A percentile compares a stretch with the other conserved stretches of the same genome.
These are phyloP conservation scores for Rhodofomes roseus DNA, from an alignment of 1,284 basidiomycete species.

Conservation along the genomic window DNA sequence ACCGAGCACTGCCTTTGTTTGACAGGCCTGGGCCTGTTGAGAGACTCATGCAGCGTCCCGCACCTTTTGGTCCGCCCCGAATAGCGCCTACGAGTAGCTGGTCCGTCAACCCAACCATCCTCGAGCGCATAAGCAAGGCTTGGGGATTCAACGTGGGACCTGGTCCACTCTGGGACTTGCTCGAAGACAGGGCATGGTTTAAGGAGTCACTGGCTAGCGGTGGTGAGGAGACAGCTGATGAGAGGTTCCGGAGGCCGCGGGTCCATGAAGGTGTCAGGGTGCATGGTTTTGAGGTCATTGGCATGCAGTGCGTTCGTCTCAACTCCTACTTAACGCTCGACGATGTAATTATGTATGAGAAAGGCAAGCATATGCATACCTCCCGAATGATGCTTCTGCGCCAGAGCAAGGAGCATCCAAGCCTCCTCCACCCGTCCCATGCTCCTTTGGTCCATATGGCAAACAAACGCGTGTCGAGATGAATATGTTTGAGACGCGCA, in stretches of 20 bases:
- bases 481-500: conserved; percentile 48
- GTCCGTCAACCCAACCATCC: conserved; percentile 37
- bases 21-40: conserved; percentile 47
- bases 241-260: conserved; percentile 49
- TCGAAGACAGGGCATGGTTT: conserved; percentile 74
- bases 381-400: conserved; percentile 47
- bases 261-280: conserved; percentile 48
- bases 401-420: conserved; percentile 45
- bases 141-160: conserved; percentile 69
- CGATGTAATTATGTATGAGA: neutral
- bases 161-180: conserved; percentile 70
- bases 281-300: conserved; percentile 43
- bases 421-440: conserved; percentile 51
- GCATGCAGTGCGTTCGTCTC: conserved; percentile 40
- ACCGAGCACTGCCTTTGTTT: conserved; percentile 59
- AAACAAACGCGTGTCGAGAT: conserved; percentile 48
- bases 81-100: conserved; percentile 41
- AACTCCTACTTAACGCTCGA: neutral
- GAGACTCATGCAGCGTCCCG: conserved; percentile 46
- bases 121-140: conserved; percentile 51
- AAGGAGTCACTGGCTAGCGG: conserved; percentile 49
- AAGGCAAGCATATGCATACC: conserved; percentile 54
- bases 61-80: conserved; percentile 38
- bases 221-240: conserved; percentile 31
- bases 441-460: conserved; percentile 59